Conservation (phyloP, 495 filamentous ascomycete genomes). For the Xylaria cubensis region DNA sequence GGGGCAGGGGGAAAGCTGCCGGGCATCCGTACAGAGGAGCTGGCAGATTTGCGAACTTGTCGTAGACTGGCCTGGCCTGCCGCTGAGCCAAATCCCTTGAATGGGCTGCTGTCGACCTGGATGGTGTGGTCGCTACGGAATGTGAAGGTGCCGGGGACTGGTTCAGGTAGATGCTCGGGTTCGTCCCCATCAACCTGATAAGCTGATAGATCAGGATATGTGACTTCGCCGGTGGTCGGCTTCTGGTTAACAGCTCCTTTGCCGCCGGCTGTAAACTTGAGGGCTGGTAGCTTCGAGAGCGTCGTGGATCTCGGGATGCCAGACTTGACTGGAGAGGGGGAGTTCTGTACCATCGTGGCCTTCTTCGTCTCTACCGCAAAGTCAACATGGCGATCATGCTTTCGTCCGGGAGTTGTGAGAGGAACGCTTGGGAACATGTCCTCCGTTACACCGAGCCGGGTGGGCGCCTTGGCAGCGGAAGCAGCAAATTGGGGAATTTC, state of each 20-base stretch:
- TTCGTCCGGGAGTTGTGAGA: conserved; percentile 56
- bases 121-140: conserved; percentile 67
- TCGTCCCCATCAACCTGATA: conserved; percentile 41
- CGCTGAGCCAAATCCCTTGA: conserved; percentile 54
- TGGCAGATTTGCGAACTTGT: conserved; percentile 59
- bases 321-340: conserved; percentile 59
- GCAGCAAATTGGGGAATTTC: conserved; percentile 44
- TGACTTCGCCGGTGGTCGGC: conserved; percentile 35
- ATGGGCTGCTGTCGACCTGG: conserved; percentile 52
- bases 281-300: conserved; percentile 34
- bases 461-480: conserved; percentile 51
- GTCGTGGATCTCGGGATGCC: conserved; percentile 50
- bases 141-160: conserved; percentile 62
- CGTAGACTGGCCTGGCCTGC: conserved; percentile 63
- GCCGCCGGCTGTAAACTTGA: conserved; percentile 28
- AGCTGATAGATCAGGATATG: conserved; percentile 56
- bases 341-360: conserved; percentile 43
- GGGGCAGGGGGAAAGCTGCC: conserved; percentile 52
- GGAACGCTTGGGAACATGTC: conserved; percentile 53
- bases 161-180: conserved; percentile 34
- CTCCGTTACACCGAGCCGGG: conserved; percentile 40
- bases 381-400: conserved; percentile 50
- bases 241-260: conserved; percentile 20
- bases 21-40: conserved; percentile 52
- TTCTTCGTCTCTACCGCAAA: conserved; percentile 56